Evolutionary conservation across 148 eudicot species (phyloP).

Genomic region (Fallopia convolvulus): DNA sequence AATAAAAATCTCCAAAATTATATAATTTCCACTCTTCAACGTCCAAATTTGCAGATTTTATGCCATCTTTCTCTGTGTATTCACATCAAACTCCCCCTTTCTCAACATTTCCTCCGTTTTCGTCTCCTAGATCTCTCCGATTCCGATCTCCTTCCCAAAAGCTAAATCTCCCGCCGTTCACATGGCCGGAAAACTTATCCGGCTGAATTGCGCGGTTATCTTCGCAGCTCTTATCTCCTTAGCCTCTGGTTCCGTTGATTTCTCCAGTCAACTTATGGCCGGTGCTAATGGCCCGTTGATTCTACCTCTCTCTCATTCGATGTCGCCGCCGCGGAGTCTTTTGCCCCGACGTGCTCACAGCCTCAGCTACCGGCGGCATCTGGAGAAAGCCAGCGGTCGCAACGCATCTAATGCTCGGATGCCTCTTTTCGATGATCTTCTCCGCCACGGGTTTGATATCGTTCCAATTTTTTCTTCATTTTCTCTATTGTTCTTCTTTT

Average conservation of each 20-base stretch:
- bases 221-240: background rate
- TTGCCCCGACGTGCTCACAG: slow-evolving; percentile 3
- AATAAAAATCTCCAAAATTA: background rate
- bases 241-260: background rate
- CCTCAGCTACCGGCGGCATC: slow-evolving; percentile 14
- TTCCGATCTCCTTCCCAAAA: background rate
- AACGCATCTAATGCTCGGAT: slow-evolving; percentile 16
- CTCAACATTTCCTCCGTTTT: background rate
- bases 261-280: background rate
- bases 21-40: background rate
- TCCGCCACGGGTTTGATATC: slow-evolving; percentile 12
- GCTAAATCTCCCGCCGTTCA: slow-evolving; percentile 3
- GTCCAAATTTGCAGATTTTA: background rate
- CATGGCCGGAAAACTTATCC: slow-evolving; percentile 10
- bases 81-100: background rate
- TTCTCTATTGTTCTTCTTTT: background rate
- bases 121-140: slow-evolving; percentile 8
- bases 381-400: background rate
- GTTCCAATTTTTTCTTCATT: background rate
- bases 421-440: slow-evolving; percentile 20
- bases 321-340: background rate
- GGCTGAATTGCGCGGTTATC: background rate
- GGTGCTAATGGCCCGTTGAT: slow-evolving; percentile 8
- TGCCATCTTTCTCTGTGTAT: background rate
- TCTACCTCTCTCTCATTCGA: slow-evolving; percentile 11